Evolutionary conservation across 1,139 yeast genomes (phyloP).

Genomic region (Yamadazyma atlantica): DNA sequence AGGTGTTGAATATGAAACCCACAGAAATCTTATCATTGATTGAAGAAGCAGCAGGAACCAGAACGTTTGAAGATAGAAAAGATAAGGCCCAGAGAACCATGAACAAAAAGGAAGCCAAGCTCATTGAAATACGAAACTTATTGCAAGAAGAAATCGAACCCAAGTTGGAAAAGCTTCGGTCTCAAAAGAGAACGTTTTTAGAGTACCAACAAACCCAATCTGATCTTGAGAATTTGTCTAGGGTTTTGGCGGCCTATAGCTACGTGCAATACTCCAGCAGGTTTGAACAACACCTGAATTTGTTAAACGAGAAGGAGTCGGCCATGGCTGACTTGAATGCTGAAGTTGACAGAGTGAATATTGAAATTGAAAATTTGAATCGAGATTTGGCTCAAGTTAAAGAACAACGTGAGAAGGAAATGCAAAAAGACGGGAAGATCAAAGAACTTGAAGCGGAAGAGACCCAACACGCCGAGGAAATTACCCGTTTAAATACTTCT

Average conservation of each 20-base stretch:
- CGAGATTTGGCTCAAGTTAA: slow-evolving; percentile 62
- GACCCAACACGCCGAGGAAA: slow-evolving; percentile 57
- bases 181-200: slow-evolving; percentile 77
- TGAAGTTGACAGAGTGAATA: slow-evolving; percentile 43
- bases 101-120: slow-evolving; percentile 84
- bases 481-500: slow-evolving; percentile 68
- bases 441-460: slow-evolving; percentile 62
- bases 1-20: slow-evolving; percentile 95
- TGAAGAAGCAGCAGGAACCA: slow-evolving; percentile 98
- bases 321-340: slow-evolving; percentile 35
- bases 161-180: slow-evolving; percentile 74
- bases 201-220: slow-evolving; percentile 86
- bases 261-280: slow-evolving; percentile 47
- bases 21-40: slow-evolving; percentile 83
- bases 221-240: slow-evolving; percentile 72
- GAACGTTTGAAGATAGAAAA: slow-evolving; percentile 91
- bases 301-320: slow-evolving; percentile 34
- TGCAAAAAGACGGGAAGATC: slow-evolving; percentile 60
- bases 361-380: slow-evolving; percentile 59
- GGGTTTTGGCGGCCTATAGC: slow-evolving; percentile 78
- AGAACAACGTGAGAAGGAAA: slow-evolving; percentile 55
- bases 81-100: slow-evolving; percentile 91
- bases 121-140: slow-evolving; percentile 71
- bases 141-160: slow-evolving; percentile 91
- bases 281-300: slow-evolving; percentile 41